A percentile compares a stretch with the other conserved stretches of the same genome.
These are phyloP conservation scores for Uronychia setigera DNA, from an alignment of 73 alveolate species.

Conservation along the genomic window DNA sequence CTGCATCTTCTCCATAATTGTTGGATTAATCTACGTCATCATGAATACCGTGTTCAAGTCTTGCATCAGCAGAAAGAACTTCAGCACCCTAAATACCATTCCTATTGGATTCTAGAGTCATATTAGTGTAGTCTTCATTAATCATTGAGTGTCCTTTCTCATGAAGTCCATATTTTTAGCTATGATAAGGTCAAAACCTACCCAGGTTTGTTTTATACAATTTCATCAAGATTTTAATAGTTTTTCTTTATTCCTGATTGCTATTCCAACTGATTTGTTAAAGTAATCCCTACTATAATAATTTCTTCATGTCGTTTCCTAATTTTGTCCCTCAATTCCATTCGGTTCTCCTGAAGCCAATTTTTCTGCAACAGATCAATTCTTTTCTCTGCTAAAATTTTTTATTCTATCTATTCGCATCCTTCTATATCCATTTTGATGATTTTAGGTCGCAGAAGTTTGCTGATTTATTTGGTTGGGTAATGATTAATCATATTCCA, in stretches of 20 bases:
- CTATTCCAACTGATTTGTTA: neutral
- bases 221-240: neutral
- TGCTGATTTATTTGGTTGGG: neutral
- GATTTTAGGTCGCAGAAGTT: neutral
- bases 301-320: neutral
- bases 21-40: neutral
- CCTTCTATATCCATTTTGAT: neutral
- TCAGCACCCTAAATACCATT: neutral
- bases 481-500: neutral
- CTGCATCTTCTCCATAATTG: neutral
- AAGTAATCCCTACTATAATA: neutral
- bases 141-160: neutral
- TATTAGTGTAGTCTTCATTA: neutral
- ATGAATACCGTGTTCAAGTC: neutral
- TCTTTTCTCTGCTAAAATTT: neutral
- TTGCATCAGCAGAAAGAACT: neutral
- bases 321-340: neutral
- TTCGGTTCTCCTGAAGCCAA: neutral
- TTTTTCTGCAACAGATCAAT: neutral
- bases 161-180: too few species aligned
- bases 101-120: neutral
- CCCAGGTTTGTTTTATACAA: neutral
- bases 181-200: too few species aligned
- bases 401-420: neutral
- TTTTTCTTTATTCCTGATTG: neutral